Evolutionary conservation across 805 yeast genomes (phyloP).

Genomic region (Candida sithepensis): DNA sequence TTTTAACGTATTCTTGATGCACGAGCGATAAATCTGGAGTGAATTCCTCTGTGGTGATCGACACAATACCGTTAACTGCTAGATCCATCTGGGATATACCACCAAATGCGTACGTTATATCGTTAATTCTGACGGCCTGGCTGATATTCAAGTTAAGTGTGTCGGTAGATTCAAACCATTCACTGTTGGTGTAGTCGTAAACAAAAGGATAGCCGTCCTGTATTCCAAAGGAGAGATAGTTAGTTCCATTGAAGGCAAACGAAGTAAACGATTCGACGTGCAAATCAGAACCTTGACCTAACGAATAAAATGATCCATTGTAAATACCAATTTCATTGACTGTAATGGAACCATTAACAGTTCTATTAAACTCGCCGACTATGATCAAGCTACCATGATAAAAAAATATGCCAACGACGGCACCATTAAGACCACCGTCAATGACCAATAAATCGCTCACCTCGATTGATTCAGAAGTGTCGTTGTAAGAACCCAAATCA

Average conservation of each 20-base stretch:
- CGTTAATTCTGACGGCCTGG: conserved; percentile 17
- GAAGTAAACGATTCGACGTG: conserved; percentile 19
- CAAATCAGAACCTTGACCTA: neutral
- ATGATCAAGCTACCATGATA: conserved; percentile 34
- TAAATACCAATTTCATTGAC: conserved; percentile 22
- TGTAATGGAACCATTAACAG: conserved; percentile 28
- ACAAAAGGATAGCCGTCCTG: conserved; percentile 19
- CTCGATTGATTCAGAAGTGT: conserved; percentile 9
- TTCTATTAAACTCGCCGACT: conserved; percentile 36
- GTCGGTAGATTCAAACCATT: conserved; percentile 33
- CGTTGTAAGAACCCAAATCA: conserved; percentile 22
- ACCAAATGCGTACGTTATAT: conserved; percentile 20
- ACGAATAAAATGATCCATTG: conserved; percentile 37
- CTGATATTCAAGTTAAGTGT: conserved; percentile 32
- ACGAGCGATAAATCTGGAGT: neutral
- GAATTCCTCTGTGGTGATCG: conserved; percentile 5
- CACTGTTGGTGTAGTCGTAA: conserved; percentile 39
- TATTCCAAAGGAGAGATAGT: conserved; percentile 39
- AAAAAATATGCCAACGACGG: neutral
- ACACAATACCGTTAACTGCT: conserved; percentile 14
- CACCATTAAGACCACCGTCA: conserved; percentile 34
- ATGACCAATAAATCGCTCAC: conserved; percentile 20
- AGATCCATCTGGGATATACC: conserved; percentile 17
- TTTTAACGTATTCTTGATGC: conserved; percentile 14
- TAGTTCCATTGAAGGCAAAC: conserved; percentile 34